A percentile compares a stretch with the other conserved stretches of the same genome.
These are phyloP conservation scores for Mitragyna speciosa DNA, from an alignment of 257 asterid genomes.

Conservation along the genomic window DNA sequence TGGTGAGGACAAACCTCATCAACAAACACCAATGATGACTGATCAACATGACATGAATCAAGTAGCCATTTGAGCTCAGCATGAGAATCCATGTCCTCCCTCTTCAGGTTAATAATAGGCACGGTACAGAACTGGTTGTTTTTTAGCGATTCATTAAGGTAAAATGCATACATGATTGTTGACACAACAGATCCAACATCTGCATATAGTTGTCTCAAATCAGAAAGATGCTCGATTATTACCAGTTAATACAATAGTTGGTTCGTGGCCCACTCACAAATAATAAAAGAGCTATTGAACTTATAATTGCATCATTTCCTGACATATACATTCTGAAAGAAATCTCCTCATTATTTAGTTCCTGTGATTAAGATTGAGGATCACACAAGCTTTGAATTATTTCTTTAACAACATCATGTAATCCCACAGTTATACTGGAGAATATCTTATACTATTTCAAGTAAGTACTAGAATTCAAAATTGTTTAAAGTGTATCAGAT, in stretches of 20 bases:
- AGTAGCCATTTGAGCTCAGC: constrained; percentile 70
- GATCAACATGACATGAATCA: constrained; percentile 69
- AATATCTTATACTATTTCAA: neutral
- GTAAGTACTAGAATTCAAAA: neutral
- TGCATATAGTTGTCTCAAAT: constrained; percentile 33
- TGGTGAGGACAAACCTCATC: constrained; percentile 58
- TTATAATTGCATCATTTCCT: neutral
- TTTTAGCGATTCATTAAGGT: constrained; percentile 48
- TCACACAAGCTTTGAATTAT: neutral
- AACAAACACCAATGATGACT: constrained; percentile 56
- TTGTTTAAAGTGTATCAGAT: neutral
- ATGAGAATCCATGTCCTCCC: constrained; percentile 49
- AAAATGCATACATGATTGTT: constrained; percentile 72
- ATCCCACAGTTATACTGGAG: too few species aligned
- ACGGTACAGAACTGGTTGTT: constrained; percentile 55
- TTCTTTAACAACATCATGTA: neutral
- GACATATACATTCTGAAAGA: neutral
- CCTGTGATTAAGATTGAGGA: neutral
- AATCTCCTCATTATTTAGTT: neutral
- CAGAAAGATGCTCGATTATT: constrained; percentile 10
- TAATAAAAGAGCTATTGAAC: neutral
- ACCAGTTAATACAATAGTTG: constrained; percentile 1
- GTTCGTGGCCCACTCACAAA: neutral
- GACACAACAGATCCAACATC: constrained; percentile 80
- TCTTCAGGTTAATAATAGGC: constrained; percentile 77